These are phyloP conservation scores for Fusarium euwallaceae DNA, from an alignment of 2,329 filamentous ascomycete species.

Conservation along the genomic window DNA sequence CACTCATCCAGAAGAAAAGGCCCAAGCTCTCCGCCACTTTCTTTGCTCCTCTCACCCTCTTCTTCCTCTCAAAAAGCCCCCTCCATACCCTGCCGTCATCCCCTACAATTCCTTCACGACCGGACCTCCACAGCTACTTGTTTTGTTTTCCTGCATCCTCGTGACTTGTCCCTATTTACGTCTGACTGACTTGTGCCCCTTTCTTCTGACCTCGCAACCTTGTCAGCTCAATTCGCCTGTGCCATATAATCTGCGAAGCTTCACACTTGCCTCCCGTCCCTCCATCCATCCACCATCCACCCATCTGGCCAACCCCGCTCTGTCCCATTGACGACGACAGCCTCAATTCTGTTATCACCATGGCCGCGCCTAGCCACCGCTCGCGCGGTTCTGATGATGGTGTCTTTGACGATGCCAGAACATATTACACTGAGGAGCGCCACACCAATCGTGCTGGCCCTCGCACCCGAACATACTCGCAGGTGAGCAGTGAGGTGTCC, in stretches of 20 bases:
- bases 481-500: constrained; percentile 54
- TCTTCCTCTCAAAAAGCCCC: constrained; percentile 26
- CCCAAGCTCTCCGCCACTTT: constrained; percentile 47
- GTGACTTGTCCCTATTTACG: constrained; percentile 32
- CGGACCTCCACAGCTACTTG: constrained; percentile 12
- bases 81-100: constrained; percentile 41
- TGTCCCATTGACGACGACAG: constrained; percentile 11
- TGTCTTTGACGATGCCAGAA: constrained; percentile 69
- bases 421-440: constrained; percentile 70
- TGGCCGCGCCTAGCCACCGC: constrained; percentile 49
- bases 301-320: constrained; percentile 16
- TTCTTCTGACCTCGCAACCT: constrained; percentile 14
- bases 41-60: constrained; percentile 28
- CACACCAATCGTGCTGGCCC: constrained; percentile 64
- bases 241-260: constrained; percentile 18
- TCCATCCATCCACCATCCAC: not conserved
- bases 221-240: constrained; percentile 24
- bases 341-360: constrained; percentile 29
- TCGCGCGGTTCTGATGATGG: constrained; percentile 59
- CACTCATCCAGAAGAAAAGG: constrained; percentile 8
- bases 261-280: constrained; percentile 5
- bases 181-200: constrained; percentile 22
- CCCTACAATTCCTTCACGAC: constrained; percentile 30
- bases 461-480: constrained; percentile 69
- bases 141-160: constrained; percentile 33